Evolutionary conservation across 2,329 filamentous ascomycete genomes (phyloP), one percentile per base, ranked within the genome.

Genomic region (Aspergillus sp.): DNA sequence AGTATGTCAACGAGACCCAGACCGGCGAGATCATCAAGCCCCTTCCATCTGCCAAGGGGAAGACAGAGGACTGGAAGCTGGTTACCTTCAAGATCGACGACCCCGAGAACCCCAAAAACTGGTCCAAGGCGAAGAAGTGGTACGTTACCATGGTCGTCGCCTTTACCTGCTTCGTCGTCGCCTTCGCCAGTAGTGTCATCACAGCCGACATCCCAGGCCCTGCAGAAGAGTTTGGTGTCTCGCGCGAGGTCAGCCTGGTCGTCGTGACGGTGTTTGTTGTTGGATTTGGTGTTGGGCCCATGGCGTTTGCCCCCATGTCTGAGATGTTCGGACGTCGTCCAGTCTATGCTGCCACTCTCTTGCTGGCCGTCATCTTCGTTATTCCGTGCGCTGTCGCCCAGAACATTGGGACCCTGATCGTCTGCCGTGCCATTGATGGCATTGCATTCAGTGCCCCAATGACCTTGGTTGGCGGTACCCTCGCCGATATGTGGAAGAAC

Each of bases 391-490:
- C 90, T 1, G 84, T 93, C 0, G 80, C 90, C 4, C 80, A 87
- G 65, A 95, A 93, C 64, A 90, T 93, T 31, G 82, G 75, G 21
- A 95, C 90, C 0, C 82, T 96, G 7, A 79, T 96, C 6, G 86
- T 91, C 24, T 91, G 87, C 69, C 85, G 91, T 60, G 79, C 86
- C 46, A 90, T 96, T 58, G 90, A 91, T 61, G 91, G 91, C 46
- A 90, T 95, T 56, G 89, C 89, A 6, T 93, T 93, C 70, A 92
- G 88, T 11, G 90, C 90, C 0, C 90, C 91, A 2, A 93, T 96
- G 88, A 93, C 90, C 0, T 81, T 95, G 1, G 90, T 93, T 8
- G 91, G 90, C 44, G 91, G 91, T 8, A 93, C 90, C 0, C 76
- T 96, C 6, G 89, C 90, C 11, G 91, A 96, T 76, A 74, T 95